Evolutionary conservation across 495 filamentous ascomycete species (phyloP).

Genomic region (Aspergillus saccharolyticus): DNA sequence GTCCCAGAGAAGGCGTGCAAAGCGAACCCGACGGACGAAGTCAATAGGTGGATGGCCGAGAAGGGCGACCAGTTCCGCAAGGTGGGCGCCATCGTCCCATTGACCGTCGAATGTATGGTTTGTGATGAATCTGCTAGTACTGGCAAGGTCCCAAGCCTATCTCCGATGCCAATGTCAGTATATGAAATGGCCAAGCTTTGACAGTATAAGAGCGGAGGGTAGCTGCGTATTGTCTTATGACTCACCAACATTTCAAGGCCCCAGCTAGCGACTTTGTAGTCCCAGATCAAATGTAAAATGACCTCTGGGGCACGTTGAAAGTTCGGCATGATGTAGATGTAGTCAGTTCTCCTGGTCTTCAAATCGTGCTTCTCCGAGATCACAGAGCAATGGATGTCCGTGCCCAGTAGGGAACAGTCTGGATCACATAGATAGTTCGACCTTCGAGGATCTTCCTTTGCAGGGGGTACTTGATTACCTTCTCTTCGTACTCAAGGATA

Average conservation of each 20-base stretch:
- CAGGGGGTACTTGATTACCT: slow-evolving; percentile 7
- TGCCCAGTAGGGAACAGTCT: not conserved
- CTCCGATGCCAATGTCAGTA: not conserved
- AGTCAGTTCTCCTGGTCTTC: slow-evolving; percentile 21
- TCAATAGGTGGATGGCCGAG: slow-evolving; percentile 35
- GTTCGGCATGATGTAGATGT: slow-evolving; percentile 14
- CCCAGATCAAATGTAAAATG: slow-evolving; percentile 27
- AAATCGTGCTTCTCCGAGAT: slow-evolving; percentile 25
- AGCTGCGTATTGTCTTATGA: too few species aligned
- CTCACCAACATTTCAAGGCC: slow-evolving; percentile 38
- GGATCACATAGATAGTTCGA: slow-evolving; percentile 18
- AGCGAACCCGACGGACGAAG: slow-evolving; percentile 21
- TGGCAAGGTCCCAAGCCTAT: slow-evolving; percentile 18
- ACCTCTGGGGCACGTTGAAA: slow-evolving; percentile 29
- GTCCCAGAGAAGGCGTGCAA: slow-evolving; percentile 18
- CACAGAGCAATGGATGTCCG: slow-evolving; percentile 21
- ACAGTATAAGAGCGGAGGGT: not conserved
- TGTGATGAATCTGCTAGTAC: slow-evolving; percentile 9
- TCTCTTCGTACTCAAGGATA: slow-evolving; percentile 16
- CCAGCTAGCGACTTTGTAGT: slow-evolving; percentile 39
- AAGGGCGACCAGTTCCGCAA: slow-evolving; percentile 36
- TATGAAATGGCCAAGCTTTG: not conserved
- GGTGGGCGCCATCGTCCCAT: slow-evolving; percentile 24
- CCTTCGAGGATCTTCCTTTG: slow-evolving; percentile 23
- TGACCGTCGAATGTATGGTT: slow-evolving; percentile 10